These are phyloP conservation scores for Papiliotrema fonsecae DNA, from an alignment of 1,284 basidiomycete genomes.

Conservation along the genomic window DNA sequence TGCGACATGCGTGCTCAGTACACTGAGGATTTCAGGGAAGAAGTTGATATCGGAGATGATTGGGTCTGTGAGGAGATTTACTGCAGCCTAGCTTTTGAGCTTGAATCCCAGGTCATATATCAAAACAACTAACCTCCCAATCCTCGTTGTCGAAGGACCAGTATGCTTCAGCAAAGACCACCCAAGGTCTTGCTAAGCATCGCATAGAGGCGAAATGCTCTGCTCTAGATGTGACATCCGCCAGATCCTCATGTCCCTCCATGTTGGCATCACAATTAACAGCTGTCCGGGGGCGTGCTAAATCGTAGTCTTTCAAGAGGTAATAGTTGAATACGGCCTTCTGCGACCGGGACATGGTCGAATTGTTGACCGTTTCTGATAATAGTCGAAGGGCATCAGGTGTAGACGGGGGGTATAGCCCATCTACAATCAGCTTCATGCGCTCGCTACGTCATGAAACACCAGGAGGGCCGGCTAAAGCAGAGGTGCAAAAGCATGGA, in stretches of 20 bases:
- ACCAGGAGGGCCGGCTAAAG: no score
- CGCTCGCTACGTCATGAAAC: no score
- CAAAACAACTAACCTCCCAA: constrained; percentile 23
- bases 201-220: constrained; percentile 28
- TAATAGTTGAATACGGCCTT: constrained; percentile 44
- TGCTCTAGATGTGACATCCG: constrained; percentile 8
- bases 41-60: constrained; percentile 38
- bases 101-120: background rate
- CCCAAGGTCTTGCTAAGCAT: constrained; percentile 37
- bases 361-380: constrained; percentile 26
- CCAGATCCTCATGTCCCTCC: background rate
- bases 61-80: constrained; percentile 29
- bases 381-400: constrained; percentile 33
- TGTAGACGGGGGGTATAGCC: constrained; percentile 36
- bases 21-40: constrained; percentile 27
- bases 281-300: background rate
- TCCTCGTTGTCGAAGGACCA: constrained; percentile 37
- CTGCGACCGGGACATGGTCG: constrained; percentile 32
- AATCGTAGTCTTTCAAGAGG: constrained; percentile 32
- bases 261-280: background rate
- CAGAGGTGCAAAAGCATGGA: no score
- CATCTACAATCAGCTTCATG: background rate
- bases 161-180: constrained; percentile 39
- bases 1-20: constrained; percentile 29
- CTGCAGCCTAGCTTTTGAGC: constrained; percentile 15